Evolutionary conservation across 1,139 yeast species (phyloP).

Genomic region (Kodamaea alishanica): DNA sequence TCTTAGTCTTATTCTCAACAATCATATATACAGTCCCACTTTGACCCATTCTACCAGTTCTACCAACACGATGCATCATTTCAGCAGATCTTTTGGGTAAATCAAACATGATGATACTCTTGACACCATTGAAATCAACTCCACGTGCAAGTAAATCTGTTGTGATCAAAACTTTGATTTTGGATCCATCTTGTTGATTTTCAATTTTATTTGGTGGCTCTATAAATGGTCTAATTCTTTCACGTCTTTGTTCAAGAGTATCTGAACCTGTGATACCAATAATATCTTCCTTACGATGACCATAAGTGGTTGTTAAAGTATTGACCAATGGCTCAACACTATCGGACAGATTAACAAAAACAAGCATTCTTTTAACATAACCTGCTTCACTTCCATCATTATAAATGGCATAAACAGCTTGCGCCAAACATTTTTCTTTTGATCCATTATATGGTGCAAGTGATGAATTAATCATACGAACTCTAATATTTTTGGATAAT

Average conservation of each 20-base stretch:
- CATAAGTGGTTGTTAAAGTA: constrained; percentile 48
- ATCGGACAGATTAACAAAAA: constrained; percentile 77
- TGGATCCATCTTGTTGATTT: constrained; percentile 24
- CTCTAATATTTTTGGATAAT: constrained; percentile 69
- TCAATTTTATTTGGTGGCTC: constrained; percentile 48
- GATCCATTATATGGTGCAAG: constrained; percentile 79
- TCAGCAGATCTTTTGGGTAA: constrained; percentile 84
- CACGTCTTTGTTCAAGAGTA: constrained; percentile 53
- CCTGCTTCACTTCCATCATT: constrained; percentile 82
- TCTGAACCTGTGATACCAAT: constrained; percentile 67
- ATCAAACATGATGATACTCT: constrained; percentile 81
- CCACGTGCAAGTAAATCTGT: constrained; percentile 92
- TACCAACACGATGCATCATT: constrained; percentile 84
- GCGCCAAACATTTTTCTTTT: constrained; percentile 79
- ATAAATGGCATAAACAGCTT: constrained; percentile 79
- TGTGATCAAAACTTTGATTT: constrained; percentile 68
- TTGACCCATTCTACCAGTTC: constrained; percentile 92
- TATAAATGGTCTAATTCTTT: constrained; percentile 58
- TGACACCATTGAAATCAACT: constrained; percentile 74
- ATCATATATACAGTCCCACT: constrained; percentile 83
- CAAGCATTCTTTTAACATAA: constrained; percentile 72
- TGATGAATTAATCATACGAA: constrained; percentile 71
- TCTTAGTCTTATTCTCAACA: constrained; percentile 58
- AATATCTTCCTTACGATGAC: constrained; percentile 46
- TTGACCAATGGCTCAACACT: constrained; percentile 59